phyloP scores from a whole-genome alignment of 306 rosid species.

The Purshia tridentata region DNA sequence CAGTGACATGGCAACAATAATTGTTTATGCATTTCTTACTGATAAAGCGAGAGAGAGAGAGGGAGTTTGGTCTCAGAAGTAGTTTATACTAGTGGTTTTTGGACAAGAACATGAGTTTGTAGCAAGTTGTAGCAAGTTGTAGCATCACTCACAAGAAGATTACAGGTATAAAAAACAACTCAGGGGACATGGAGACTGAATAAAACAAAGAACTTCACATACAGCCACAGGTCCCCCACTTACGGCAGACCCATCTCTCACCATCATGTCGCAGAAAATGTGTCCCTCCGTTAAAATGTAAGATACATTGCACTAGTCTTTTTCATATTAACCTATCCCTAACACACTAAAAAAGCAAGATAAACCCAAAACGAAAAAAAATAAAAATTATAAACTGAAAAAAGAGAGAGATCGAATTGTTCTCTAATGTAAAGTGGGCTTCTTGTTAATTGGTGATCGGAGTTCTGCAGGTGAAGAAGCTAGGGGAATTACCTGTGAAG shows the following conservation, averaged over 20 bases:
- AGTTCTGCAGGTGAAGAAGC: constrained; percentile 59
- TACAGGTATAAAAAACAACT: constrained; percentile 39
- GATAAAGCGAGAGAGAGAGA: neutral
- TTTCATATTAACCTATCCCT: constrained; percentile 40
- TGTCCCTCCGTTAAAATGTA: constrained; percentile 31
- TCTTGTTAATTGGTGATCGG: constrained; percentile 46
- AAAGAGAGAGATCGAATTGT: constrained; percentile 25
- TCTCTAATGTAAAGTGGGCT: constrained; percentile 45
- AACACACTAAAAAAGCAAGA: constrained; percentile 33
- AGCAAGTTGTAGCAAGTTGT: neutral
- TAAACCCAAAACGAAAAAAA: constrained; percentile 24
- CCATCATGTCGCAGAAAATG: constrained; percentile 39
- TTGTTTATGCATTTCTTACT: constrained; percentile 13
- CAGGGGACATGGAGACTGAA: constrained; percentile 40
- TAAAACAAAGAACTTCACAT: constrained; percentile 27
- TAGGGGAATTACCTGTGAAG: constrained; percentile 74
- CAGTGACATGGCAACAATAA: constrained; percentile 12
- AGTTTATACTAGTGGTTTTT: constrained; percentile 32
- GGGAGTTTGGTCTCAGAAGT: constrained; percentile 12
- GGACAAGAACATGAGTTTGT: constrained; percentile 35
- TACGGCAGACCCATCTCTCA: constrained; percentile 40
- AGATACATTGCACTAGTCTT: constrained; percentile 35
- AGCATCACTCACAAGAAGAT: constrained; percentile 39
- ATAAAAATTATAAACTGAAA: constrained; percentile 32
- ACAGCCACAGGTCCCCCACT: constrained; percentile 39